phyloP scores from a whole-genome alignment of 78 protist species.

The Cyanophora paradoxa region DNA sequence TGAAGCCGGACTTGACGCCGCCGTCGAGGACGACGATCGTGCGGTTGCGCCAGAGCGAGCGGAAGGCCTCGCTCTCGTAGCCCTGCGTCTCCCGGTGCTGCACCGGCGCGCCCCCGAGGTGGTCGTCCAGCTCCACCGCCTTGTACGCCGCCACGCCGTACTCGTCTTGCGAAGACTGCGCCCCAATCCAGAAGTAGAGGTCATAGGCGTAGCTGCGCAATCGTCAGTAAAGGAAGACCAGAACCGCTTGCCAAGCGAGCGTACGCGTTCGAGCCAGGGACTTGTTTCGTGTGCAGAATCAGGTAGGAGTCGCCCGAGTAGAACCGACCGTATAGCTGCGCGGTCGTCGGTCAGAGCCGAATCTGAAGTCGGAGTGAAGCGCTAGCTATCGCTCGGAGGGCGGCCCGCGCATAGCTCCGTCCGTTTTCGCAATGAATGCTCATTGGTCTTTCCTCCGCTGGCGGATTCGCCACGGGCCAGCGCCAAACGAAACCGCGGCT shows the following conservation, averaged over 20 bases:
- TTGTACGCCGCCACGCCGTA: slow-evolving; percentile 42
- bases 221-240: not conserved
- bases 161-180: slow-evolving; percentile 54
- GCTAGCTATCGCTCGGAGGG: too few relatives aligned
- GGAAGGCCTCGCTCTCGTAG: slow-evolving; percentile 44
- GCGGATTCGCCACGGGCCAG: too few relatives aligned
- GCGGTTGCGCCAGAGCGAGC: slow-evolving; percentile 17
- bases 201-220: not conserved
- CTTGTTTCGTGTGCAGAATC: too few relatives aligned
- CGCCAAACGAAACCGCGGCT: too few relatives aligned
- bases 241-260: not conserved
- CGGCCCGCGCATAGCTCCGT: too few relatives aligned
- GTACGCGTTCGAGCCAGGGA: too few relatives aligned
- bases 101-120: slow-evolving; percentile 47
- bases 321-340: too few relatives aligned
- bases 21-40: slow-evolving; percentile 30
- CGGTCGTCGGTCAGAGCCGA: too few relatives aligned
- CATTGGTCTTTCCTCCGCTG: too few relatives aligned
- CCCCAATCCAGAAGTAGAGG: slow-evolving; percentile 4
- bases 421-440: not conserved
- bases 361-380: too few relatives aligned
- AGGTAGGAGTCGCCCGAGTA: too few relatives aligned
- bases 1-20: slow-evolving; percentile 48
- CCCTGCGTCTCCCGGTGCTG: slow-evolving; percentile 58
- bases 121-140: slow-evolving; percentile 62